These are phyloP conservation scores for Talaromyces rugulosus DNA, from an alignment of 2,329 filamentous ascomycete genomes.

Conservation along the genomic window DNA sequence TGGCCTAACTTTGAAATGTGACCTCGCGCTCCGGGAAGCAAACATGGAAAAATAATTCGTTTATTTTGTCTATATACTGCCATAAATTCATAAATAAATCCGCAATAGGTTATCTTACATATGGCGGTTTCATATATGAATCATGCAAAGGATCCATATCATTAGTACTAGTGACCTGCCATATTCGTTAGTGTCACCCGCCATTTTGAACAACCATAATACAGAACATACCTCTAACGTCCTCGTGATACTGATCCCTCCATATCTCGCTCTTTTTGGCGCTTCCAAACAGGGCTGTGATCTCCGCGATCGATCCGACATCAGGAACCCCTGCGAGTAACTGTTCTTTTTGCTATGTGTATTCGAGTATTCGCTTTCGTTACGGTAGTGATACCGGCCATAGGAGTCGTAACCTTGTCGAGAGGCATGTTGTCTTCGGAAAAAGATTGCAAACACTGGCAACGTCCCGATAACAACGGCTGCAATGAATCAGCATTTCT, in stretches of 20 bases:
- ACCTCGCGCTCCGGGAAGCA: too few species aligned
- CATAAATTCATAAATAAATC: background rate
- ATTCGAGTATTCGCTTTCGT: background rate
- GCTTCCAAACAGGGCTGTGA: background rate
- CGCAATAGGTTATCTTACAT: background rate
- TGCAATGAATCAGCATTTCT: background rate
- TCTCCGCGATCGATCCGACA: slow-evolving; percentile 2
- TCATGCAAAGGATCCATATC: slow-evolving; percentile 8
- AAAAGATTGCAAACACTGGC: slow-evolving; percentile 17
- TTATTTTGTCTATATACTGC: background rate
- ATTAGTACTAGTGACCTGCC: slow-evolving; percentile 5
- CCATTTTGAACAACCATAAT: background rate
- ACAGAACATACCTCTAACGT: slow-evolving; percentile 7
- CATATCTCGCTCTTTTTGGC: slow-evolving; percentile 1
- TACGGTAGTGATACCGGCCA: background rate
- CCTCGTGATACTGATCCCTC: slow-evolving; percentile 8
- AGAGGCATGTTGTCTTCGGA: slow-evolving; percentile 3
- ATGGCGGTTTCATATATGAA: background rate
- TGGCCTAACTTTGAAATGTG: too few species aligned
- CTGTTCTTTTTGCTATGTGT: background rate
- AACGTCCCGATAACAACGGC: slow-evolving; percentile 20
- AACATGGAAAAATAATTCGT: background rate
- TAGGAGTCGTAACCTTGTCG: slow-evolving; percentile 2
- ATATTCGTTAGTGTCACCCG: background rate
- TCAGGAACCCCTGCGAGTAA: background rate